Base-by-base conservation (phyloP, 2,329 filamentous ascomycete genomes). In the Xylariaceae sp. region DNA sequence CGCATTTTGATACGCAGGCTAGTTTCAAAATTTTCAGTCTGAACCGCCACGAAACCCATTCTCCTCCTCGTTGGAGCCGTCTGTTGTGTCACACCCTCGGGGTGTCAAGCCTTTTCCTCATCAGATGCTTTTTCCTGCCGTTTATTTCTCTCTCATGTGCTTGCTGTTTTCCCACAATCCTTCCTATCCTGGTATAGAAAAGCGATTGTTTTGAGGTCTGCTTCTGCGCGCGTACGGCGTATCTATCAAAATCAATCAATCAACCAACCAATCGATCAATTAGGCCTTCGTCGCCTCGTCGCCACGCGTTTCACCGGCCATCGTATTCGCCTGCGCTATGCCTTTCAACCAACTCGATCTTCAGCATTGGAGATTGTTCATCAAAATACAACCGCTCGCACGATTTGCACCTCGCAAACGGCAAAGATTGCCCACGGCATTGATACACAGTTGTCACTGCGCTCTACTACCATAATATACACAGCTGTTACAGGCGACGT, bases 21-120 rank as follows among this genome's bases (percentile, higher is more conserved):
- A 37, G 50, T 53, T 45, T 55, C 50, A 42, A 32, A 26, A 5
- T 0, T 6, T 47, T 27, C 11, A 35, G 9, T 29, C n/a, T 46
- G 40, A 31, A 45, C 32, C 32, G 42, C 31, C n/a, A 45, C 54
- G 35, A 47, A 43, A 27, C 37, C 32, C 35, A 43, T 50, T 31
- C 19, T n/a, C 29, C 19, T 19, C 19, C 32, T 34, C 19, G 43
- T 41, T 40, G 43, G 35, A 50, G 39, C 54, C 54, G 41, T 39
- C 47, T 56, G 46, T 39, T 35, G 57, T 59, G 48, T 45, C 35
- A 57, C 50, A 12, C 7, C 37, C 12, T 41, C 44, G 37, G 42
- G 12, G 31, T 53, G 47, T 39, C 37, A 19, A 40, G 26, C 27
- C 4, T 31, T 29, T 45, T 51, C 37, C 27, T 49, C 35, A 47